Base-by-base conservation (phyloP, 2,329 filamentous ascomycete genomes). In the Alternaria arbusti region DNA sequence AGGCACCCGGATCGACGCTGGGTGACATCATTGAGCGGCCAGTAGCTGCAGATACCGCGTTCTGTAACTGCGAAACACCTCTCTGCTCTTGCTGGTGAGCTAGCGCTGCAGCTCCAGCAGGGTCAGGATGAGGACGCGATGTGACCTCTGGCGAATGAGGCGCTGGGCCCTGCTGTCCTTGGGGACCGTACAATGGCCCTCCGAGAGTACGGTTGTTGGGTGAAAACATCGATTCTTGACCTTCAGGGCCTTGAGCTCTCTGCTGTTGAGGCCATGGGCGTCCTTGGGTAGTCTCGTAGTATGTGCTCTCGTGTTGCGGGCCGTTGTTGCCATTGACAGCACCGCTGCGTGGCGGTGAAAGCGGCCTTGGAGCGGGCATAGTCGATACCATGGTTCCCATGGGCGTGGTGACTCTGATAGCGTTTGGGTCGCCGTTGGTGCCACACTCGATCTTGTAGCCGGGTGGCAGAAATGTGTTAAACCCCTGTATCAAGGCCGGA, bases 371-470 rank as follows among this genome's bases (percentile, higher is more conserved):
- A 46, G 82, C 78, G 43, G 87, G 90, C 81, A 97, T 97, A 10
- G 93, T 94, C 71, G 95, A 91, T 2, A 97, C 93, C 11, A 94
- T 97, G 3, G 95, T 98, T n/a, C 96, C 96, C 84, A 96, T 97
- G 0, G 96, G 96, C 0, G 96, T 99, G 0, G 96, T 99, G 15
- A 99, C 96, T 68, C 96, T 87, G 67, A 99, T 99, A 4, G 94
- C 94, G 77, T 97, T 97, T 1, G 95, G 95, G 74, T 98, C 95
- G 69, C 96, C 95, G 32, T 93, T 93, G 15, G 93, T 90, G 28
- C 95, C 95, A 74, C 96, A 99, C 78, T 99, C 96, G 64, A 99
- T 99, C 62, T 96, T 88, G 78, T 99, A 99, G 3, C 96, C 94
- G 0, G 94, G 94, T 4, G 96, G 96, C 9, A 99, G 84, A 78